These are phyloP conservation scores for Fagopyrum tataricum DNA, from an alignment of 148 eudicot species.

Conservation along the genomic window DNA sequence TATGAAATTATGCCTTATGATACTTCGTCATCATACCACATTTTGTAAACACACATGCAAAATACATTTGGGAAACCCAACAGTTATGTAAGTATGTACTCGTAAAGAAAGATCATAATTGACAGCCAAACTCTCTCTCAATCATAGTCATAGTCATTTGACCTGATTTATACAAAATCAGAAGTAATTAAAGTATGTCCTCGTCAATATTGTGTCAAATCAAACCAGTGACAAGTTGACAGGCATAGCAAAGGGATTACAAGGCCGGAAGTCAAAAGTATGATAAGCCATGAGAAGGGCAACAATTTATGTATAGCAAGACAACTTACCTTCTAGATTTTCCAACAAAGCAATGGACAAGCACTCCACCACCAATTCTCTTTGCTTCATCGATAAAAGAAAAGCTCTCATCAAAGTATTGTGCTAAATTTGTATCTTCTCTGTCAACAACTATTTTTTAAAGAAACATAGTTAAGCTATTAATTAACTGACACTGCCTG, in stretches of 20 bases:
- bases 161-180: background rate
- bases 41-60: background rate
- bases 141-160: background rate
- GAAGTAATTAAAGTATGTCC: background rate
- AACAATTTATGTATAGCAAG: background rate
- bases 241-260: background rate
- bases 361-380: constrained; percentile 56
- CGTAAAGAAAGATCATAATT: background rate
- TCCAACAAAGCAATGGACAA: constrained; percentile 95
- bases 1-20: background rate
- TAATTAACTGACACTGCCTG: background rate
- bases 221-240: background rate
- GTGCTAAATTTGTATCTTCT: constrained; percentile 40
- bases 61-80: background rate
- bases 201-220: background rate
- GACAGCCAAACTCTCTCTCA: constrained; percentile 1
- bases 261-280: background rate
- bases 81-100: background rate
- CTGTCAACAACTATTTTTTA: constrained; percentile 53
- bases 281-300: background rate
- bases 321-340: constrained; percentile 75
- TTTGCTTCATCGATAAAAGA: constrained; percentile 76
- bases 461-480: constrained; percentile 9
- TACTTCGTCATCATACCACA: background rate
- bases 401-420: constrained; percentile 69